Evolutionary conservation across 495 filamentous ascomycete species (phyloP).

Genomic region (Trichoderma parareesei): DNA sequence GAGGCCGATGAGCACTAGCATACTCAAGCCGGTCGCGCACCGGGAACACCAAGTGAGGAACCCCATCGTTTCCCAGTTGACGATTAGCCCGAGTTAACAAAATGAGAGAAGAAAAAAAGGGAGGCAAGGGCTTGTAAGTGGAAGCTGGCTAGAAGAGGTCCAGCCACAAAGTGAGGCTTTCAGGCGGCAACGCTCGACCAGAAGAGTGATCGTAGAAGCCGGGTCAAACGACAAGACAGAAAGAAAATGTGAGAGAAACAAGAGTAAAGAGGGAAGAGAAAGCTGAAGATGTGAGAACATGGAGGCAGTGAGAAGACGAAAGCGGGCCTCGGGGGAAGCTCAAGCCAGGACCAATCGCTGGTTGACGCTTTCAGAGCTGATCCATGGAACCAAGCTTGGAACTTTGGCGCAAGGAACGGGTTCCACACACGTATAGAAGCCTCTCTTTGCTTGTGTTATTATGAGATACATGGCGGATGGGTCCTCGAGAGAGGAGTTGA

Average conservation of each 20-base stretch:
- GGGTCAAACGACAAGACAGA: slow-evolving; percentile 15
- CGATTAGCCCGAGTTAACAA: slow-evolving; percentile 2
- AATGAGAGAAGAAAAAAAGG: not conserved
- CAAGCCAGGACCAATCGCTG: not conserved
- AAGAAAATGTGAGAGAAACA: slow-evolving; percentile 18
- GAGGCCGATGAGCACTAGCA: slow-evolving; percentile 35
- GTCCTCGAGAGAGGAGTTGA: not conserved
- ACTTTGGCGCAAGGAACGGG: not conserved
- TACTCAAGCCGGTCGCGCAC: slow-evolving; percentile 40
- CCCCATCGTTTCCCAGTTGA: slow-evolving; percentile 28
- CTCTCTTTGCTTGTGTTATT: not conserved
- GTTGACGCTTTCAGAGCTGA: slow-evolving; percentile 10
- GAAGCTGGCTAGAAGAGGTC: not conserved
- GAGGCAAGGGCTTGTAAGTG: slow-evolving; percentile 5
- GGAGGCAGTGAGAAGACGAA: not conserved
- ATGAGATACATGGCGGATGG: not conserved
- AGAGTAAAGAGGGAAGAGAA: slow-evolving; percentile 15
- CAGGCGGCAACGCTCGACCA: not conserved
- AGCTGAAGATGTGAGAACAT: slow-evolving; percentile 14
- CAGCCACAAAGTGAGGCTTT: not conserved
- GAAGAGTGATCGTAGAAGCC: slow-evolving; percentile 17
- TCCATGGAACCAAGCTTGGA: not conserved
- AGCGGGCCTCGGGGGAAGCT: not conserved
- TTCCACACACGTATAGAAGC: not conserved
- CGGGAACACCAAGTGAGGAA: slow-evolving; percentile 41